Conservation (phyloP, 257 asterid genomes). For the Nicotiana noctiflora region DNA sequence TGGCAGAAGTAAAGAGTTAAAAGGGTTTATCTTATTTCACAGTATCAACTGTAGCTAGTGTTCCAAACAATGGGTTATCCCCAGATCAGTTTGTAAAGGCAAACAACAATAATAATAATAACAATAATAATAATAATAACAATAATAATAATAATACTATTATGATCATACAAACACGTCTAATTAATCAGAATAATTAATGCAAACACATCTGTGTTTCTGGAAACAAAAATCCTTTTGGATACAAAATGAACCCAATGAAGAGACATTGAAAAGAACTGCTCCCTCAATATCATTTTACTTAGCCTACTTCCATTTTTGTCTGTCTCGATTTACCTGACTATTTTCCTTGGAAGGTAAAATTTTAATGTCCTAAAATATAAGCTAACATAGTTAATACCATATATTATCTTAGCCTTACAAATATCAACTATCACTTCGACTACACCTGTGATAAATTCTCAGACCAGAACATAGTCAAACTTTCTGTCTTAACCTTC, state of each 20-base stretch:
- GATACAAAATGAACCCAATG: background rate
- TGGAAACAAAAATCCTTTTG: background rate
- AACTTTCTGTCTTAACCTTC: background rate
- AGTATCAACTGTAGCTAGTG: background rate
- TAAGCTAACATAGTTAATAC: background rate
- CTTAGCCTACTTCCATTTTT: background rate
- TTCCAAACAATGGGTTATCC: background rate
- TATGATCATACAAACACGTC: background rate
- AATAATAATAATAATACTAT: background rate
- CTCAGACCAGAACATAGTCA: background rate
- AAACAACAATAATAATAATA: background rate
- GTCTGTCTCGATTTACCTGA: background rate
- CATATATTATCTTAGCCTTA: background rate
- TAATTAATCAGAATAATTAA: background rate
- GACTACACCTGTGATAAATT: background rate
- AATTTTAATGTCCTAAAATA: background rate
- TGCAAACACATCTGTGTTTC: background rate
- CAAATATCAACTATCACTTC: background rate
- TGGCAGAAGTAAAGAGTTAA: background rate
- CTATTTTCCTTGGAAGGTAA: background rate
- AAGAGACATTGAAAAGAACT: background rate
- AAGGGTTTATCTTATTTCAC: background rate
- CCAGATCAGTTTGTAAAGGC: background rate
- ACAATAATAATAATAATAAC: too few relatives aligned
- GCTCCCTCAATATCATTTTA: background rate